Base-by-base conservation (phyloP, 495 filamentous ascomycete genomes). In the Penicillium cinerascens region DNA sequence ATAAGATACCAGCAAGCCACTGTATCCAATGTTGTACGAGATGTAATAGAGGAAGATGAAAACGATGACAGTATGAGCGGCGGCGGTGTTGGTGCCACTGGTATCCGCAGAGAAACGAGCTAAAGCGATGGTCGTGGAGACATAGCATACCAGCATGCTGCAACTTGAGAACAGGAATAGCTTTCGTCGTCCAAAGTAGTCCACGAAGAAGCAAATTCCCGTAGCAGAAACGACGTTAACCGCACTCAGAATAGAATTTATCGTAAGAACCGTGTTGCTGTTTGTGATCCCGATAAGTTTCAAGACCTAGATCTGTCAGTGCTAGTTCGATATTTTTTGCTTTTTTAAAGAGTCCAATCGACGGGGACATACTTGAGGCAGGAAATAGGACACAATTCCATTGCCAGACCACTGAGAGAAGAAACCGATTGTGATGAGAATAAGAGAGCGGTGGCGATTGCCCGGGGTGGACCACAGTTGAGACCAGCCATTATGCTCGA, bases 391-490 rank as follows among this genome's bases (percentile, higher is more conserved):
- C n/a, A 71, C 60, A 33, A 72, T 63, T 22, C 68, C 69, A 48
- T 73, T 77, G 8, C 74, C 71, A 42, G 57, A 68, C 59, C 54
- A 64, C 52, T 71, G 69, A 9, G 78, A 74, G 55, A 84, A 78
- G 47, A 86, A 81, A 56, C 84, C 84, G 27, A 85, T 73, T 11
- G 79, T 81, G 27, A 84, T 63, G 46, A 84, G 74, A 22, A 87
- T 65, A 27, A 64, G 51, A 1, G 82, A 62, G 13, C 84, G 76
- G 59, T 84, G 82, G 11, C 83, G 77, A 71, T 89, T 89, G 52
- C 85, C 85, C 61, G 76, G 78, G 47, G 83, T 87, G 33, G 68
- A 68, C 74, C 84, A 76, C 68, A 88, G 83, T 55, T 86, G 82
- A 23, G 56, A 71, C 47, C 64, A 59, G 26, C 25, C 59, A 43